Evolutionary conservation across 2,329 filamentous ascomycete species (phyloP).

Genomic region (Fusarium sp.): DNA sequence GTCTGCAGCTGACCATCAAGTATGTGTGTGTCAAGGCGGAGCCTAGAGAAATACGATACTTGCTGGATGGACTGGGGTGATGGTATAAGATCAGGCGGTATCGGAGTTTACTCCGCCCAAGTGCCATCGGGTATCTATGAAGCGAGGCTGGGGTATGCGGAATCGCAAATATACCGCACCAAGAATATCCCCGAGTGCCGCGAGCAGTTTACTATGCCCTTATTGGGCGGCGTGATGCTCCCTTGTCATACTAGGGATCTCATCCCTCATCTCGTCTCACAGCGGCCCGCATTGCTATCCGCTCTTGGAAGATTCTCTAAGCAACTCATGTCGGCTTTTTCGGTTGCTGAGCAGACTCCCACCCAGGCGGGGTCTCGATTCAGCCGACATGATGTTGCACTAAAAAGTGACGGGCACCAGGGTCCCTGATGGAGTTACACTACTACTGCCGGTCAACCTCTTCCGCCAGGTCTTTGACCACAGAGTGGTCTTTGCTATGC

Average conservation of each 20-base stretch:
- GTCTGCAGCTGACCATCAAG: conserved; percentile 1
- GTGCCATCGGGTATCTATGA: conserved; percentile 5
- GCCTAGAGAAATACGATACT: background rate
- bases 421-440: background rate
- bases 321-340: background rate
- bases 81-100: background rate
- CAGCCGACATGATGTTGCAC: background rate
- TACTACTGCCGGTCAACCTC: background rate
- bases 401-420: background rate
- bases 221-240: background rate
- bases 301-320: background rate
- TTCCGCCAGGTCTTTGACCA: background rate
- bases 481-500: background rate
- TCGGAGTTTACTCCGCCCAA: background rate
- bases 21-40: background rate
- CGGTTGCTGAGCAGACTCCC: background rate
- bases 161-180: background rate
- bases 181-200: background rate
- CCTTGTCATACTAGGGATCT: background rate
- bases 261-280: background rate
- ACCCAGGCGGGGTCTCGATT: background rate
- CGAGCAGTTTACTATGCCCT: background rate
- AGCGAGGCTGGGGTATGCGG: conserved; percentile 4
- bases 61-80: background rate
- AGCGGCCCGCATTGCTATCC: background rate